Evolutionary conservation across 176 grass and related monocot genomes (phyloP).

Genomic region (Pontederia crassipes): DNA sequence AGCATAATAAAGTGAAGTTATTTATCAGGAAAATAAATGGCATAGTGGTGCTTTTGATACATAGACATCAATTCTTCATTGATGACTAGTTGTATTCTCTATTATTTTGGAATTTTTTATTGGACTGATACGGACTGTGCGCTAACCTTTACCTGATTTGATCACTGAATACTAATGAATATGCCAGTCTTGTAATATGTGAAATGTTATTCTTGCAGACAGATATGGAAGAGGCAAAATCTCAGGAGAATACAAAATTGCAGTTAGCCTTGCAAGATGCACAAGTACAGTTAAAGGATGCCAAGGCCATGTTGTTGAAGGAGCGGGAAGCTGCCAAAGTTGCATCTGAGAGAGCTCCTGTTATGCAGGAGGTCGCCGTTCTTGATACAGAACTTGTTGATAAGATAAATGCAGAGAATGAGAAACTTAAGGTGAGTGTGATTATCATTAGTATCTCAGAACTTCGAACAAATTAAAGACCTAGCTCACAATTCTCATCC

Average conservation of each 20-base stretch:
- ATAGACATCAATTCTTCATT: too few relatives aligned
- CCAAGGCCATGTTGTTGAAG: constrained; percentile 59
- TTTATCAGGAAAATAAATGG: too few relatives aligned
- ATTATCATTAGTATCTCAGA: neutral
- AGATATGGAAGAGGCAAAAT: constrained; percentile 61
- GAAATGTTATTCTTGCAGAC: neutral
- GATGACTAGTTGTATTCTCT: too few relatives aligned
- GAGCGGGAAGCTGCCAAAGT: constrained; percentile 65
- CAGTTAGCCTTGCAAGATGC: constrained; percentile 73
- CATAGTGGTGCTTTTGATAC: too few relatives aligned
- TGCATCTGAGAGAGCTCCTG: constrained; percentile 47
- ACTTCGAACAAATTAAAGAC: too few relatives aligned
- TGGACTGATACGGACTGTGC: too few relatives aligned
- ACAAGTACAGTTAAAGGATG: constrained; percentile 75
- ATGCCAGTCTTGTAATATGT: too few relatives aligned
- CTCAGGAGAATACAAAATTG: constrained; percentile 84
- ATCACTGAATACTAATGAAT: too few relatives aligned
- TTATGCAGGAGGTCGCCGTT: constrained; percentile 91
- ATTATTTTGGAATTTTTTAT: too few relatives aligned
- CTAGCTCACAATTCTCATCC: too few relatives aligned
- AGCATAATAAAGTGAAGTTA: too few relatives aligned
- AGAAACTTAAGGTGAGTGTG: constrained; percentile 78
- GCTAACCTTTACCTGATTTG: too few relatives aligned
- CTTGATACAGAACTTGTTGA: constrained; percentile 70
- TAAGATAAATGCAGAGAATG: constrained; percentile 90